Evolutionary conservation across 1,139 yeast species (phyloP).

Genomic region (Arxiozyma telluris): DNA sequence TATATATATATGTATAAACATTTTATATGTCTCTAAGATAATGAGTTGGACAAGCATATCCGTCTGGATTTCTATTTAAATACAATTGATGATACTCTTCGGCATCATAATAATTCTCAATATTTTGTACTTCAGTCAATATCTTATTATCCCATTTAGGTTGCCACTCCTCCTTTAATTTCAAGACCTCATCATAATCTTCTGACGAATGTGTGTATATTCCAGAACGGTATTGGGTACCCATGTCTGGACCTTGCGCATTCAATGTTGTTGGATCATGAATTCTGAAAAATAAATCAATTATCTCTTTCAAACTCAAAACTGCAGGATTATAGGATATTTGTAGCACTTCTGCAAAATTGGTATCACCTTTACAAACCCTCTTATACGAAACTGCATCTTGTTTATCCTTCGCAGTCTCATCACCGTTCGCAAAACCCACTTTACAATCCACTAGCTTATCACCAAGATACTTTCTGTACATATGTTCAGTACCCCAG

Average conservation of each 20-base stretch:
- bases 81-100: constrained; percentile 89
- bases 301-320: constrained; percentile 50
- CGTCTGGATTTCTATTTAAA: constrained; percentile 66
- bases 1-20: constrained; percentile 2
- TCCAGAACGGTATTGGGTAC: constrained; percentile 79
- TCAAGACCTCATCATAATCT: constrained; percentile 38
- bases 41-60: constrained; percentile 87
- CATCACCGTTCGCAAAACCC: constrained; percentile 80
- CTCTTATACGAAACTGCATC: constrained; percentile 58
- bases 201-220: constrained; percentile 53
- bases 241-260: constrained; percentile 73
- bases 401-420: constrained; percentile 22
- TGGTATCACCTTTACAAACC: constrained; percentile 69
- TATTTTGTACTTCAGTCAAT: constrained; percentile 62
- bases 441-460: constrained; percentile 68
- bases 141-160: constrained; percentile 47
- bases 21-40: constrained; percentile 42
- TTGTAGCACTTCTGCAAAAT: constrained; percentile 73
- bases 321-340: constrained; percentile 66
- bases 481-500: constrained; percentile 92
- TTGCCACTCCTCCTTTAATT: constrained; percentile 40
- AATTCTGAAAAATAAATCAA: constrained; percentile 80
- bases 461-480: constrained; percentile 50
- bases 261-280: constrained; percentile 68
- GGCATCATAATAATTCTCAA: constrained; percentile 74